Base-by-base conservation (phyloP, 2,329 filamentous ascomycete species). In the Aspergillus ibericus region DNA sequence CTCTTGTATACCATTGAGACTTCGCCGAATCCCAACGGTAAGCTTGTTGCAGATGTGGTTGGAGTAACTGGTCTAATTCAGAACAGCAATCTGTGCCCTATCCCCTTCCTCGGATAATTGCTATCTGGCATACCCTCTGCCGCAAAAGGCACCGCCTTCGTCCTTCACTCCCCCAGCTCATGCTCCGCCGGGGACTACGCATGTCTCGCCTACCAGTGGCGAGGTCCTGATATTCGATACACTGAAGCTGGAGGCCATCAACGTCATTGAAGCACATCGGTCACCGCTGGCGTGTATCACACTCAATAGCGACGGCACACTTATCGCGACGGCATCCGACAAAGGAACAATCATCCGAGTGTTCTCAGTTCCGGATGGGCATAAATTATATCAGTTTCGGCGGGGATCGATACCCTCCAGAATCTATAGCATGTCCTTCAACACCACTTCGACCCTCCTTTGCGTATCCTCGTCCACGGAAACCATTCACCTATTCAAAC, bases 351-450 rank as follows among this genome's bases (percentile, higher is more conserved):
- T 99, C 60, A 96, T 99, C 63, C 88, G 95, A 15, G 92, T 99
- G 53, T 99, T 99, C 76, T 92, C 91, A 1, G 86, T 99, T 1
- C 95, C 95, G 2, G 87, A 88, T 63, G 95, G 91, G 10, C 88
- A 93, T 70, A 99, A 98, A 75, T 83, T 99, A 16, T 98, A 93
- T 75, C 93, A 99, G 73, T 99, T 99, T 78, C 87, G 95, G 59
- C 87, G 95, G 63, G 95, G 95, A 44, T 97, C 93, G 2, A 97
- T 97, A 76, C 95, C 95, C 0, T 93, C 93, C 1, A 89, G 91
- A 40, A 99, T 99, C 67, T 97, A 93, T 78, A 96, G 92, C 84
- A 97, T 99, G 92, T 96, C 93, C 1, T 99, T 99, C 79, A 99
- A 99, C 75, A 88, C 92, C 51, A 92, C 90, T 59, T 96, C 93